Evolutionary conservation across 192 early-diverging fungal genomes (phyloP), one percentile per base, ranked within the genome.

Genomic region (Gryganskiella cystojenkinii): DNA sequence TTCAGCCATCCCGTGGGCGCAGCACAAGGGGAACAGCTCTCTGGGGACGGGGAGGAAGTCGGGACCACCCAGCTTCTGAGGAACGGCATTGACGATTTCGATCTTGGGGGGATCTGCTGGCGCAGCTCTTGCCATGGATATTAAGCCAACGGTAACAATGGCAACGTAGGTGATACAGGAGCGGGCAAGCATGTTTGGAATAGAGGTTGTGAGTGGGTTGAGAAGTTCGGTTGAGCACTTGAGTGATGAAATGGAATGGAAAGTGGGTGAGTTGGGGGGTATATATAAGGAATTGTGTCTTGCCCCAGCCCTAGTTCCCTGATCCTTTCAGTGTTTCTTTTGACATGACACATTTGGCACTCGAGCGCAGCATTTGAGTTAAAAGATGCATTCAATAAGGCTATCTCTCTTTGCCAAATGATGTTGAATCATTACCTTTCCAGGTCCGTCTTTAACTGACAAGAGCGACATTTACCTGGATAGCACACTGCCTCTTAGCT

Each of bases 131-230:
- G 59, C 19, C 59, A 61, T 47, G 28, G 59, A 47, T 40, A 61
- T 25, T 22, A 61, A 17, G 44, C 43, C 59, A 20, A 61, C 43
- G 30, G 59, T 43, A 43, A 46, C 28, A 46, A 61, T 46, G 59
- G 59, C 44, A 49, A 61, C 59, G 59, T 61, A 61, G 59, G 59
- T 61, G 59, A 61, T 61, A 43, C 27, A 61, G 59, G 59, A 46
- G 30, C 59, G 59, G 44, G 59, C 59, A 47, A 61, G 30, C 59
- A 61, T 61, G 59, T 49, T 31, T 49, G 28, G 43, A 61, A 46
- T 61, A 19, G 42, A 46, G 59, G 55, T 27, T 45, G 15, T 61
- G 28, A 19, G 44, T 61, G 59, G 59, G 42, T 61, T 45, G 44
- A 47, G 44, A 34, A 31, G 44, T 61, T 28, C 14, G 45, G 45